Evolutionary conservation across 2,329 filamentous ascomycete genomes (phyloP).

Genomic region (Aspergillus sp.): DNA sequence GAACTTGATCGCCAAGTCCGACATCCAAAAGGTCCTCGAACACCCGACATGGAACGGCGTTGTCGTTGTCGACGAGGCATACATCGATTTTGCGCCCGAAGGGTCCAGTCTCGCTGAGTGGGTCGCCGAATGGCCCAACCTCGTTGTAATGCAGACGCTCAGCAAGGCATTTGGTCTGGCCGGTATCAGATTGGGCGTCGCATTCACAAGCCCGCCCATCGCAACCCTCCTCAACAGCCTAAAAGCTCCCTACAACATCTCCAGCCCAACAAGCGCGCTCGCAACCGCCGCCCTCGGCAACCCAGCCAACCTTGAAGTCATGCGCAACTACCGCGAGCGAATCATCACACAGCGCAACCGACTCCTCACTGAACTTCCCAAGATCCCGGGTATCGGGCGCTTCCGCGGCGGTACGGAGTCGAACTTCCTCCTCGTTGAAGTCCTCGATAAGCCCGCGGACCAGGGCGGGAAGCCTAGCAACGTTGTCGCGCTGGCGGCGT

Average conservation of each 20-base stretch:
- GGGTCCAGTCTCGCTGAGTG: slow-evolving; percentile 84
- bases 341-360: slow-evolving; percentile 79
- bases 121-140: slow-evolving; percentile 89
- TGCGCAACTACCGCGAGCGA: slow-evolving; percentile 70
- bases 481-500: slow-evolving; percentile 74
- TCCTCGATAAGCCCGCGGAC: slow-evolving; percentile 66
- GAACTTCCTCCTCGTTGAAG: slow-evolving; percentile 91
- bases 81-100: slow-evolving; percentile 88
- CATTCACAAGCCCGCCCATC: slow-evolving; percentile 76
- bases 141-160: slow-evolving; percentile 98
- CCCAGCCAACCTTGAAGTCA: slow-evolving; percentile 68
- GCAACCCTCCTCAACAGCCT: slow-evolving; percentile 84
- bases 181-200: slow-evolving; percentile 85
- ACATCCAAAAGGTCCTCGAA: slow-evolving; percentile 73
- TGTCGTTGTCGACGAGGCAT: slow-evolving; percentile 92
- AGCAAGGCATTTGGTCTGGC: slow-evolving; percentile 97
- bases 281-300: slow-evolving; percentile 71
- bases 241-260: slow-evolving; percentile 96
- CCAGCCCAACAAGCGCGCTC: slow-evolving; percentile 81
- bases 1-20: slow-evolving; percentile 73
- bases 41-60: slow-evolving; percentile 96
- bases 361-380: slow-evolving; percentile 72
- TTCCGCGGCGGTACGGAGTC: slow-evolving; percentile 79
- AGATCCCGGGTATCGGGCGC: slow-evolving; percentile 76
- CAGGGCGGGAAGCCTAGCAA: slow-evolving; percentile 76